These are phyloP conservation scores for Macadamia tetraphylla DNA, from an alignment of 164 flowering plant genomes.

Conservation along the genomic window DNA sequence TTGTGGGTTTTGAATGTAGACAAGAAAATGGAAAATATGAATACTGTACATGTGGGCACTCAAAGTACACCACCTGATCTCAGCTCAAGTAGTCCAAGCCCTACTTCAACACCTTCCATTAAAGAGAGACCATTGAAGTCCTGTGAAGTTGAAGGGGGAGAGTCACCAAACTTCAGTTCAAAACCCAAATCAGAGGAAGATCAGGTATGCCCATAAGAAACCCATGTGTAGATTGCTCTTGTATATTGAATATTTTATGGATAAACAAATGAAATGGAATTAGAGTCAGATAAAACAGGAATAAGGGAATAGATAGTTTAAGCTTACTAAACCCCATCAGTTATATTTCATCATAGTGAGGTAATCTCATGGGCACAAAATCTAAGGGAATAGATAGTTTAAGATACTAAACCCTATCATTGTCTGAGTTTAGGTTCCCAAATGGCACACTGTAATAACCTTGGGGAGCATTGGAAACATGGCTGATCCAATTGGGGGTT, in stretches of 20 bases:
- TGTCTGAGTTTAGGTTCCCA: too few relatives aligned
- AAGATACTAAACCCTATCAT: too few relatives aligned
- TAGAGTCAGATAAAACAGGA: too few relatives aligned
- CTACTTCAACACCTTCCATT: slow-evolving; percentile 48
- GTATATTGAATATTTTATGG: neutral
- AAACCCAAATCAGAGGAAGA: slow-evolving; percentile 17
- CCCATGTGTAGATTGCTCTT: neutral
- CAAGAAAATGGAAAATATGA: slow-evolving; percentile 21
- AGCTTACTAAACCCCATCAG: too few relatives aligned
- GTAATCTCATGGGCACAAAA: too few relatives aligned
- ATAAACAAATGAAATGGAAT: too few relatives aligned
- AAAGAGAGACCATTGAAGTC: slow-evolving; percentile 35
- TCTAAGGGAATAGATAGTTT: too few relatives aligned
- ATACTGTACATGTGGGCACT: slow-evolving; percentile 63
- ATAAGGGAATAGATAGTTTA: too few relatives aligned
- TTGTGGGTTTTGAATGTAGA: slow-evolving; percentile 17
- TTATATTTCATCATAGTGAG: too few relatives aligned
- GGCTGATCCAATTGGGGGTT: too few relatives aligned
- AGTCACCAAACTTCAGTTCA: slow-evolving; percentile 23
- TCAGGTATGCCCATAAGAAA: slow-evolving; percentile 23
- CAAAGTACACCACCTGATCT: slow-evolving; percentile 56
- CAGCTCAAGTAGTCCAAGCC: slow-evolving; percentile 48
- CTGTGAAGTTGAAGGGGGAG: slow-evolving; percentile 18
- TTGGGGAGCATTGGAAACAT: too few relatives aligned
- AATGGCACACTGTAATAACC: too few relatives aligned